Evolutionary conservation across 306 rosid genomes (phyloP).

Genomic region (Amphicarpaea edgeworthii): DNA sequence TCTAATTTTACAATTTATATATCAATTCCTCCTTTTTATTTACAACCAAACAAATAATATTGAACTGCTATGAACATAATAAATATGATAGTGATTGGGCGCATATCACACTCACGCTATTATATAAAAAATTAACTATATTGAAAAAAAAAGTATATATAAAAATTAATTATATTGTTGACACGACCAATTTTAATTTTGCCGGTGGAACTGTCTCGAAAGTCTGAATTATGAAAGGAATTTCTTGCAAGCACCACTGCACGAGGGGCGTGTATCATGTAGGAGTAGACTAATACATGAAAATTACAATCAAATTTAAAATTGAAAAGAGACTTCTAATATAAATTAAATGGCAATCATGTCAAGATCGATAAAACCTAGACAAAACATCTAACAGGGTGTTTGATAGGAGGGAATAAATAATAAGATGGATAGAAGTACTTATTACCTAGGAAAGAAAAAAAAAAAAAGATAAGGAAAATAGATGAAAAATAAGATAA

Average conservation of each 20-base stretch:
- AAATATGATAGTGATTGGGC: slow-evolving; percentile 7
- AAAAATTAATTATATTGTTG: not conserved
- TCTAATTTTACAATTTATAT: not conserved
- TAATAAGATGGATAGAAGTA: too few species aligned
- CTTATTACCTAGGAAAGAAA: too few species aligned
- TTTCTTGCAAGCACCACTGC: not conserved
- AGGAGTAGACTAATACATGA: not conserved
- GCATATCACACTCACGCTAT: not conserved
- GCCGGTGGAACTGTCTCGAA: not conserved
- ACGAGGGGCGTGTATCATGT: not conserved
- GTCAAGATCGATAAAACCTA: not conserved
- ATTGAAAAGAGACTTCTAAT: not conserved
- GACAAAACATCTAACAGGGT: too few species aligned
- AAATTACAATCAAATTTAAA: not conserved
- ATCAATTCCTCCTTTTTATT: not conserved
- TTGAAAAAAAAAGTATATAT: too few species aligned
- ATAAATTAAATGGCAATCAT: not conserved
- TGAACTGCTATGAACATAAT: not conserved
- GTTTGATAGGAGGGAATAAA: too few species aligned
- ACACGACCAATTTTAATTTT: not conserved
- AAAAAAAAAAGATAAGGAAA: too few species aligned
- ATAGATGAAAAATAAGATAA: too few species aligned
- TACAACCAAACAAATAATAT: not conserved
- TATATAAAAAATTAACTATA: not conserved
- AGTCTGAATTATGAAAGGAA: not conserved